phyloP scores from a whole-genome alignment of 2,329 filamentous ascomycete genomes.

The Penicillium sumatraense region DNA sequence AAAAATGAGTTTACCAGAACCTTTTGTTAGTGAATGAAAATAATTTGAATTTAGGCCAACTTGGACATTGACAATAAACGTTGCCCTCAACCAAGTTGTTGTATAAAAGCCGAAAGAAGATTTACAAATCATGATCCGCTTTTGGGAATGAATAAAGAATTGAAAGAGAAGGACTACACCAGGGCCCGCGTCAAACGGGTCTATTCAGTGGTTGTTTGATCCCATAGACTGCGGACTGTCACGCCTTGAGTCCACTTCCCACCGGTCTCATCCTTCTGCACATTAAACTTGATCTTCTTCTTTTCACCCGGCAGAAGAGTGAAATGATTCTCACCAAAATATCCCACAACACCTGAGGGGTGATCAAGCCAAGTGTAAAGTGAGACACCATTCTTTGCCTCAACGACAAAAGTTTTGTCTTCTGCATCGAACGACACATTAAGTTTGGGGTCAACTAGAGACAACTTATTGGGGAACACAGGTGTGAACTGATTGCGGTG shows the following conservation, averaged over 20 bases:
- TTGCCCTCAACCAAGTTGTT: no score
- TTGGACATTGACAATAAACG: no score
- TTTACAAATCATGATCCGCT: no score
- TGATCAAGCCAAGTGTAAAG: conserved; percentile 62
- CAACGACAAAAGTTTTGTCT: conserved; percentile 50
- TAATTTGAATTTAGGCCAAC: no score
- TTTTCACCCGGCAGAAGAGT: conserved; percentile 52
- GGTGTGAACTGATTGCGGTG: conserved; percentile 59
- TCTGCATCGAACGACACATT: conserved; percentile 38
- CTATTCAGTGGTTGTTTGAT: conserved; percentile 36
- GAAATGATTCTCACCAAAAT: conserved; percentile 61
- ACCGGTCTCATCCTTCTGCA: conserved; percentile 50
- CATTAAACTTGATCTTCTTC: conserved; percentile 51
- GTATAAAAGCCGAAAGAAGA: no score
- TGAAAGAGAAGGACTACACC: no score
- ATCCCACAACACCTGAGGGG: conserved; percentile 53
- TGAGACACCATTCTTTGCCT: conserved; percentile 54
- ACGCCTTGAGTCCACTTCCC: conserved; percentile 53
- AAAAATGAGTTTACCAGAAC: no score
- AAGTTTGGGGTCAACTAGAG: conserved; percentile 56
- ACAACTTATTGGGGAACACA: conserved; percentile 49
- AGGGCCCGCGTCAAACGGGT: neutral
- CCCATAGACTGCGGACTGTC: conserved; percentile 59
- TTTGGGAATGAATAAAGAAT: no score
- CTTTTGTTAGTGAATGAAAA: no score